phyloP scores from a whole-genome alignment of 2,329 filamentous ascomycete genomes.

The Xylaria sp. region DNA sequence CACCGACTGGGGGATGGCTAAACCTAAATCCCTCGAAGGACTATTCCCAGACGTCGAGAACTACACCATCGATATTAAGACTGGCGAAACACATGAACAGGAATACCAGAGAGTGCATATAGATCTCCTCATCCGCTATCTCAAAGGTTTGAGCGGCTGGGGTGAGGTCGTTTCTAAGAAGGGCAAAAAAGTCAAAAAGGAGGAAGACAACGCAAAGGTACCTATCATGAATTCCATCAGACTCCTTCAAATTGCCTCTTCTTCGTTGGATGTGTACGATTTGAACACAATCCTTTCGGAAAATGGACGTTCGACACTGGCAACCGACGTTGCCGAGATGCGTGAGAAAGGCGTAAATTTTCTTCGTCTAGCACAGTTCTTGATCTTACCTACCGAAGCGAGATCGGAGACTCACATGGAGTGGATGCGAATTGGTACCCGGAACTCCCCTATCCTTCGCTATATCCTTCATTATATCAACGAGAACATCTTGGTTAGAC shows the following conservation, averaged over 20 bases:
- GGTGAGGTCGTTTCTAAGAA: background rate
- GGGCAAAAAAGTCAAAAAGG: constrained; percentile 2
- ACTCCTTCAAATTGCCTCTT: constrained; percentile 42
- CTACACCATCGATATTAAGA: constrained; percentile 44
- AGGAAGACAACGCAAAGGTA: constrained; percentile 24
- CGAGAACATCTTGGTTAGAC: constrained; percentile 41
- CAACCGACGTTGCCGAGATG: constrained; percentile 39
- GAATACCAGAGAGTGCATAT: constrained; percentile 44
- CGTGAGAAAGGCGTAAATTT: constrained; percentile 40
- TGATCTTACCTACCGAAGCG: constrained; percentile 27
- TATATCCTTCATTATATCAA: constrained; percentile 46
- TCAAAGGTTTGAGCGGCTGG: constrained; percentile 39
- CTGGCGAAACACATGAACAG: constrained; percentile 30
- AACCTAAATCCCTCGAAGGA: constrained; percentile 42
- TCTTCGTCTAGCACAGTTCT: constrained; percentile 39
- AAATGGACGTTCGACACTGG: constrained; percentile 37
- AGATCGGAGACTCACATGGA: constrained; percentile 41
- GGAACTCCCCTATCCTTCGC: constrained; percentile 44
- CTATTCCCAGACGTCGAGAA: constrained; percentile 44
- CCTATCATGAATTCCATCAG: constrained; percentile 23
- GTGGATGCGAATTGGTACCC: constrained; percentile 42
- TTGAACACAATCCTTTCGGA: constrained; percentile 38
- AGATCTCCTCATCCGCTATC: constrained; percentile 40
- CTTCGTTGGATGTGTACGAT: constrained; percentile 45
- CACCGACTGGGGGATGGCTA: constrained; percentile 38